These are phyloP conservation scores for Penicillium daleae DNA, from an alignment of 495 filamentous ascomycete species.

Conservation along the genomic window DNA sequence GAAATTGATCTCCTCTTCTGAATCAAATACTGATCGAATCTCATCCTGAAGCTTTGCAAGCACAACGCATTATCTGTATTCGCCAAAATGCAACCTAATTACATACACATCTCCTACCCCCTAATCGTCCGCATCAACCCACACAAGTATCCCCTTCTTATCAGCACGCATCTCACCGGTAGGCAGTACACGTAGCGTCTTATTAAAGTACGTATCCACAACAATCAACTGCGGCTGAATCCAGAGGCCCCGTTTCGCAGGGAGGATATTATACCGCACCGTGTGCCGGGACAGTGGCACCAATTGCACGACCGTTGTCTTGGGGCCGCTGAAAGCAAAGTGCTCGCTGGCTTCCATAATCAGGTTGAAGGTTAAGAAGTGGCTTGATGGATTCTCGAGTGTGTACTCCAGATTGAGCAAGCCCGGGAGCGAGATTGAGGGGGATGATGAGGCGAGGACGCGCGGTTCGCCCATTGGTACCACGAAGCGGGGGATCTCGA, in stretches of 20 bases:
- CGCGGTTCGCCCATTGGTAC: constrained; percentile 84
- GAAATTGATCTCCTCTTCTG: constrained; percentile 56
- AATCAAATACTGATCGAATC: constrained; percentile 51
- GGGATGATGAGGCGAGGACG: constrained; percentile 69
- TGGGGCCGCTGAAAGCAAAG: constrained; percentile 92
- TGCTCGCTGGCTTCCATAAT: constrained; percentile 90
- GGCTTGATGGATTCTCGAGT: constrained; percentile 91
- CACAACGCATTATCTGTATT: constrained; percentile 12
- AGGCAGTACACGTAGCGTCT: constrained; percentile 73
- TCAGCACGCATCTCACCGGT: constrained; percentile 73
- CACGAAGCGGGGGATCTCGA: constrained; percentile 77
- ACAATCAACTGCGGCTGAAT: constrained; percentile 74
- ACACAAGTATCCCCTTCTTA: constrained; percentile 72
- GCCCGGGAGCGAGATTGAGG: constrained; percentile 45
- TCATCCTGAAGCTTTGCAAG: constrained; percentile 52
- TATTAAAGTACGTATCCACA: constrained; percentile 87
- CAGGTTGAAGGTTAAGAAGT: constrained; percentile 89
- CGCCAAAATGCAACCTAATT: constrained; percentile 2
- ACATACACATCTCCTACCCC: too few species aligned
- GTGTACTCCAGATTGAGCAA: constrained; percentile 65
- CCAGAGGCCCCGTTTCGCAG: constrained; percentile 64
- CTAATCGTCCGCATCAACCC: constrained; percentile 60
- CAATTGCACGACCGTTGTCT: constrained; percentile 74
- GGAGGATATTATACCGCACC: constrained; percentile 70
- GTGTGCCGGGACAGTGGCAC: constrained; percentile 75